Percentiles rank a stretch among this genome's conserved stretches.
phyloP scores from a whole-genome alignment of 116 monocot species.

The Trichopus zeylanicus region DNA sequence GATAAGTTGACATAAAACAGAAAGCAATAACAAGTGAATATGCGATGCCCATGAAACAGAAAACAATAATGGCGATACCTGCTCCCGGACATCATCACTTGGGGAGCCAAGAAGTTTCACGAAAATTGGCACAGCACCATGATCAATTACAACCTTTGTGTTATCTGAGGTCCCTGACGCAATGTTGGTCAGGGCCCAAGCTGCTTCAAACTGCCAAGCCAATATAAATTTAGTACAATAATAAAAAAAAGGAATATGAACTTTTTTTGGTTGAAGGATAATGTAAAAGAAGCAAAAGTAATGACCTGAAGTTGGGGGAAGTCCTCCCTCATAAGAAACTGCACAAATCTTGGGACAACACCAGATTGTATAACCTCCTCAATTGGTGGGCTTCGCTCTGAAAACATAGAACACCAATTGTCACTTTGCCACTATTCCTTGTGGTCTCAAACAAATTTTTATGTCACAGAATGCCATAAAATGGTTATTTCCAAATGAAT shows the following conservation, averaged over 20 bases:
- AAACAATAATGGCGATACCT: too few species aligned
- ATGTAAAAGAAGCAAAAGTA: neutral
- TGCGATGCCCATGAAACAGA: too few species aligned
- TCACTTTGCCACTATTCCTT: too few species aligned
- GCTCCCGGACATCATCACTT: constrained; percentile 86
- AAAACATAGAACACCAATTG: too few species aligned
- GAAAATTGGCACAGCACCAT: constrained; percentile 85
- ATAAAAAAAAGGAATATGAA: neutral
- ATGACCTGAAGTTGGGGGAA: constrained; percentile 81
- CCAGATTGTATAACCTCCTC: constrained; percentile 88
- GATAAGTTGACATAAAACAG: too few species aligned
- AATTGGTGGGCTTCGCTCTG: constrained; percentile 86
- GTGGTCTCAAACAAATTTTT: too few species aligned
- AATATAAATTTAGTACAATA: neutral
- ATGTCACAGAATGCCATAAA: too few species aligned
- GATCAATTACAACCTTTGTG: constrained; percentile 86
- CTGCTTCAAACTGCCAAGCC: constrained; percentile 72
- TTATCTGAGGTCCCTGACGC: constrained; percentile 93
- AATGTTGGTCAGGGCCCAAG: constrained; percentile 94
- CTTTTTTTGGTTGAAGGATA: neutral
- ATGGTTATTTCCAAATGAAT: too few species aligned
- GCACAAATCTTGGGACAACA: constrained; percentile 80
- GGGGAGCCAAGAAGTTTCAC: constrained; percentile 76
- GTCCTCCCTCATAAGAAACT: constrained; percentile 80
- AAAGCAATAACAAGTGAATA: too few species aligned